A percentile compares a stretch with the other conserved stretches of the same genome.
Conservation (phyloP, 352 stramenopile genomes). For the Phytophthora syringae region DNA sequence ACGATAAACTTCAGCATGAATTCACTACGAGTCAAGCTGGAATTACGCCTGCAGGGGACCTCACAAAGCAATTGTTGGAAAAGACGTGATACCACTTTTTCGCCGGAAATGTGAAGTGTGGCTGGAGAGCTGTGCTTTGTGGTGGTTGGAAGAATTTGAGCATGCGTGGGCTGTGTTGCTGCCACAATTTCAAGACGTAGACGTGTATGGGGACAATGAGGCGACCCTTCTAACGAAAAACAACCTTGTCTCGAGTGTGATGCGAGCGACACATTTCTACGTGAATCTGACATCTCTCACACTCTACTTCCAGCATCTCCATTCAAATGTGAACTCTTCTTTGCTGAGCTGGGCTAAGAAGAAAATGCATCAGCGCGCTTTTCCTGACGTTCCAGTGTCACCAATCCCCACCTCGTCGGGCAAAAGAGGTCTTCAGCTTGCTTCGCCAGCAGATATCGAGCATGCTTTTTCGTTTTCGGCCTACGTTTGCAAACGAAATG, state of each 20-base stretch:
- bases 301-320: conserved; percentile 85
- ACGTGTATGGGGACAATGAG: conserved; percentile 38
- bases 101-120: conserved; percentile 65
- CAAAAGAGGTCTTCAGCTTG: conserved; percentile 38
- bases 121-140: conserved; percentile 81
- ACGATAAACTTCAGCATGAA: conserved; percentile 56
- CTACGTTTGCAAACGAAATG: conserved; percentile 86
- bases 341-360: conserved; percentile 71
- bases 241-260: conserved; percentile 47
- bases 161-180: conserved; percentile 73
- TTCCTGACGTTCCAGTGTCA: conserved; percentile 23
- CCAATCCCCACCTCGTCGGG: conserved; percentile 7
- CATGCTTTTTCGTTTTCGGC: conserved; percentile 83
- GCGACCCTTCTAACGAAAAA: conserved; percentile 12
- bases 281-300: conserved; percentile 87
- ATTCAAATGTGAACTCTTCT: conserved; percentile 69
- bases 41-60: conserved; percentile 61
- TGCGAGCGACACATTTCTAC: conserved; percentile 72
- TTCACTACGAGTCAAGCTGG: conserved; percentile 62
- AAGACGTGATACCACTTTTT: conserved; percentile 76
- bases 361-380: conserved; percentile 44
- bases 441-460: conserved; percentile 79
- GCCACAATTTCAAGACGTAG: conserved; percentile 70
- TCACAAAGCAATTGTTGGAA: conserved; percentile 66
- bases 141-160: conserved; percentile 90